A percentile compares a stretch with the other conserved stretches of the same genome.
phyloP scores from a whole-genome alignment of 306 rosid species.

The Quercus rubra region DNA sequence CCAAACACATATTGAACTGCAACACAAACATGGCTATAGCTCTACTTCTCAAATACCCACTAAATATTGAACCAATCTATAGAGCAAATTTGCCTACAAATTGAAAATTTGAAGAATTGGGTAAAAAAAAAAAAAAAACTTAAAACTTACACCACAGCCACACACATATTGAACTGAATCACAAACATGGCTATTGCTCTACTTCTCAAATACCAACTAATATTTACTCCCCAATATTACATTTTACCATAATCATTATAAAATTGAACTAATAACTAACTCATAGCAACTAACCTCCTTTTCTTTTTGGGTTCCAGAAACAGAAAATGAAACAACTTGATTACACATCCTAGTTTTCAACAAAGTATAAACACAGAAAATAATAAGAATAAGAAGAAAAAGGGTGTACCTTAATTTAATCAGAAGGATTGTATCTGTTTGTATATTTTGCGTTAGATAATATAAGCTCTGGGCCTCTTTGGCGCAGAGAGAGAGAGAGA shows the following conservation, averaged over 20 bases:
- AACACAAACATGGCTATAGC: no score
- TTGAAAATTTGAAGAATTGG: no score
- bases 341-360: not conserved
- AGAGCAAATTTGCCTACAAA: no score
- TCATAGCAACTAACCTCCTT: not conserved
- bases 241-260: no score
- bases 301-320: not conserved
- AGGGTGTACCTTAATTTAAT: conserved; percentile 29
- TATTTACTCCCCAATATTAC: no score
- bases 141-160: no score
- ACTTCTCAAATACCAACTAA: not conserved
- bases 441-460: not conserved
- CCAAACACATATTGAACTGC: no score
- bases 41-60: no score
- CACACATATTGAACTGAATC: no score
- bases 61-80: not conserved
- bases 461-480: conserved; percentile 12
- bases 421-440: not conserved
- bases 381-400: not conserved
- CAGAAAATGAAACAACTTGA: not conserved
- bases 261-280: not conserved
- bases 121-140: no score
- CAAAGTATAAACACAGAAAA: not conserved
- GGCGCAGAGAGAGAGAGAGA: conserved; percentile 20
- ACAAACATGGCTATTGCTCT: no score